Base-by-base conservation (phyloP, 2,329 filamentous ascomycete species). In the Alternaria triticina region DNA sequence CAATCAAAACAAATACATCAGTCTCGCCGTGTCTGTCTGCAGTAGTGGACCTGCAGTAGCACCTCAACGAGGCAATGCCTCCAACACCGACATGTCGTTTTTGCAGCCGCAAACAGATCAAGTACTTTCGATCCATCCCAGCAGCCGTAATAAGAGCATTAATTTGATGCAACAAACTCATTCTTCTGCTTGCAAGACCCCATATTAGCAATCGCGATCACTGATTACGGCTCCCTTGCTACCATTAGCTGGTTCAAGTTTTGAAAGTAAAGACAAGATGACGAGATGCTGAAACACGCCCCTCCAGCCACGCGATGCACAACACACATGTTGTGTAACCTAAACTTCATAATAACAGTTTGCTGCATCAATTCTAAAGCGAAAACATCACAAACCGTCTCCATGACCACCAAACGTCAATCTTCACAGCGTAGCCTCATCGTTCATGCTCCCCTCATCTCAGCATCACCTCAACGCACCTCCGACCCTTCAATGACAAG, bases 11-110 rank as follows among this genome's bases (percentile, higher is more conserved):
- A 66, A 61, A 54, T 57, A 57, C 20, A 55, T 57, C 27, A 47
- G 59, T 57, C 23, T 57, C 57, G 46, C 64, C 63, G 55, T 72
- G 72, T 70, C 71, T 68, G 9, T 20, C 22, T 44, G 33, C 46
- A 20, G 63, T 65, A 60, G 59, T 60, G 61, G 52, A 59, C 57
- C 64, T 73, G 70, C 61, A 61, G 72, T 72, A 67, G 51, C 61
- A 69, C 67, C 55, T n/a, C 51, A 45, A 52, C 61, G 59, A 57
- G 45, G 57, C 61, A 57, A 33, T 47, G 40, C 54, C 36, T 63
- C 61, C 20, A 36, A 54, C 36, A 30, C 54, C 58, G 30, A 57
- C 47, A 54, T 47, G 55, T 61, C 56, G 40, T 51, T 52, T 51
- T 60, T 40, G 56, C 45, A 20, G 43, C 36, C 47, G 17, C 10